Percentiles rank a stretch among this genome's conserved stretches.
phyloP scores from a whole-genome alignment of 169 alveolate species.

The Miamiensis avidus region DNA sequence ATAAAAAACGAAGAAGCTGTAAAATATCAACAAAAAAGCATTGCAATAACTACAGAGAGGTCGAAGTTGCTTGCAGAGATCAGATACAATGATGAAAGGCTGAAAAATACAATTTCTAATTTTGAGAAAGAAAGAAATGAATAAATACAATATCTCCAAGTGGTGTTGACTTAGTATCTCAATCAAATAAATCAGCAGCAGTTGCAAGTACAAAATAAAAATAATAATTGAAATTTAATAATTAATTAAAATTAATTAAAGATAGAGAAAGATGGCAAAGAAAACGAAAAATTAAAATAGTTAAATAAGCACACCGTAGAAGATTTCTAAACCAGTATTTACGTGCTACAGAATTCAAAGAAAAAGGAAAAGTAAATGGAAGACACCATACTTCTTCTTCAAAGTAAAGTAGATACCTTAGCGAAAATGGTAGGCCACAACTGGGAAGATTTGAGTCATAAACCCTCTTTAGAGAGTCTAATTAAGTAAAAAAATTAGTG shows the following conservation, averaged over 20 bases:
- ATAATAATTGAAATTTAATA: too few relatives aligned
- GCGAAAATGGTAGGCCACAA: neutral
- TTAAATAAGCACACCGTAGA: neutral
- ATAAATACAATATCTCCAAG: neutral
- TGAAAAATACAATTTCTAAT: neutral
- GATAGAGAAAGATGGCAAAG: neutral
- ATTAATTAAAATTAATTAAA: too few relatives aligned
- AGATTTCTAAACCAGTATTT: neutral
- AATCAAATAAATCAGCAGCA: too few relatives aligned
- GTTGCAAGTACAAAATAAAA: neutral
- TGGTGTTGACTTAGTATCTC: too few relatives aligned
- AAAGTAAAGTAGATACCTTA: neutral
- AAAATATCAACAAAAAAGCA: too few relatives aligned
- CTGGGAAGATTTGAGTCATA: neutral
- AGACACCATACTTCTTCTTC: neutral
- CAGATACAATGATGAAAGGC: neutral
- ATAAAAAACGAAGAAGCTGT: neutral
- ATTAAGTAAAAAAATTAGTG: too few relatives aligned
- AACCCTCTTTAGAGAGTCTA: neutral
- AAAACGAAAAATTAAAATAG: too few relatives aligned
- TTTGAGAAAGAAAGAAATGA: neutral
- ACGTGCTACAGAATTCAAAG: neutral
- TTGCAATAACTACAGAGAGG: neutral
- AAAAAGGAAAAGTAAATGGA: neutral
- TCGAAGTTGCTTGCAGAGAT: neutral